Evolutionary conservation across 2,329 filamentous ascomycete species (phyloP), one percentile per base, ranked within the genome.

Genomic region (Xylaria sp.): DNA sequence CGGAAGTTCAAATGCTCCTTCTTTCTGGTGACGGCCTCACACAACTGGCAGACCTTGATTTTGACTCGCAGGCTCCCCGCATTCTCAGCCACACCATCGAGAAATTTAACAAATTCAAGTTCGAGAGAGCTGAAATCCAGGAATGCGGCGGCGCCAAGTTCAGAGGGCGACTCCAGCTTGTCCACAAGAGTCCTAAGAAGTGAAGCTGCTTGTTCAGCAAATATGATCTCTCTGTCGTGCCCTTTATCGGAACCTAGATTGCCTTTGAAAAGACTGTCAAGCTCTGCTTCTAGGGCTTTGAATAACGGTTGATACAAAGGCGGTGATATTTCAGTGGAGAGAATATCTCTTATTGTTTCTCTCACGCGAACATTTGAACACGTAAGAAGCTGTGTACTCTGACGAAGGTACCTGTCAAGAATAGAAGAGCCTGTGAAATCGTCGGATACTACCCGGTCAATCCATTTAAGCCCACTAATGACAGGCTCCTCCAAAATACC

Each of bases 1-100:
- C 90, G 84, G 12, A 92, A 80, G 72, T 91, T 91, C 48, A 92
- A 79, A 59, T 91, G 86, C 73, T 92, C 89, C 73, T 91, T 91
- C 71, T 89, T 86, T 76, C 86, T 87, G 13, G 86, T 89, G 39
- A 91, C 85, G 3, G 85, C 85, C 72, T 91, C 90, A 67, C 86
- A 90, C 8, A 92, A 78, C 72, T 91, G 88, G 73, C 90, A 91
- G 46, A 91, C 87, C 72, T 90, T 89, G 74, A 91, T 91, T 75
- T 91, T 91, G 52, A 91, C 88, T 62, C 88, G 83, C 18, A 90
- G 76, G 23, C 84, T 87, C 70, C 83, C 86, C 9, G 83, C 78
- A 13, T 83, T 86, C 66, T 91, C 89, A 3, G 83, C 75, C 9
- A 87, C 79, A 5, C 85, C 84, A 70, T 91, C 87, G 46, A 91